Conservation (phyloP, 164 flowering plant species). For the Saururus chinensis region DNA sequence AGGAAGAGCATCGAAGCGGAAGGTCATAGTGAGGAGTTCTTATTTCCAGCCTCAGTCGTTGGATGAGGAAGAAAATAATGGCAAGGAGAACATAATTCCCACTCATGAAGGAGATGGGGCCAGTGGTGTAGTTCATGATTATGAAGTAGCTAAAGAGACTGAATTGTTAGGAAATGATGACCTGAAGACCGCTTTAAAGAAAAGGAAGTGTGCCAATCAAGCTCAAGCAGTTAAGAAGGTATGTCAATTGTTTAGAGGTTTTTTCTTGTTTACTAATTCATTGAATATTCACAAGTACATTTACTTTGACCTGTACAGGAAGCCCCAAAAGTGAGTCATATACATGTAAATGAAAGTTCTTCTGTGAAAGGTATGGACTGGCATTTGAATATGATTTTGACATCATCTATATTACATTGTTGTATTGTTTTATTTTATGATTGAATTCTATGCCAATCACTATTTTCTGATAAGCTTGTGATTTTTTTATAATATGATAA, state of each 20-base stretch:
- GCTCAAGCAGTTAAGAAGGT: conserved; percentile 18
- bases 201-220: conserved; percentile 28
- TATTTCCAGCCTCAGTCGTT: conserved; percentile 40
- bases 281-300: neutral
- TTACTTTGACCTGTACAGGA: conserved; percentile 21
- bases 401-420: neutral
- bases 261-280: neutral
- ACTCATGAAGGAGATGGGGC: conserved; percentile 9
- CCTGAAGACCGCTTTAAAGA: conserved; percentile 12
- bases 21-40: conserved; percentile 38
- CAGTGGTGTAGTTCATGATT: conserved; percentile 7
- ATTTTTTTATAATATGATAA: too few species aligned
- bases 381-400: neutral
- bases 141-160: conserved; percentile 4
- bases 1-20: conserved; percentile 18
- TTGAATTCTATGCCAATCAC: too few species aligned
- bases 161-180: conserved; percentile 5
- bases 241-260: conserved; percentile 7
- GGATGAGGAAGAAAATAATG: conserved; percentile 15
- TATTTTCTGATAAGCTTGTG: too few species aligned
- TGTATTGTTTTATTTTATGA: neutral
- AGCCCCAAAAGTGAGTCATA: conserved; percentile 14
- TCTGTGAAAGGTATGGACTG: conserved; percentile 19
- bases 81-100: conserved; percentile 15
- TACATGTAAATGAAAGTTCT: conserved; percentile 14